phyloP scores from a whole-genome alignment of 1,139 yeast genomes.

The Zygoascus meyerae region DNA sequence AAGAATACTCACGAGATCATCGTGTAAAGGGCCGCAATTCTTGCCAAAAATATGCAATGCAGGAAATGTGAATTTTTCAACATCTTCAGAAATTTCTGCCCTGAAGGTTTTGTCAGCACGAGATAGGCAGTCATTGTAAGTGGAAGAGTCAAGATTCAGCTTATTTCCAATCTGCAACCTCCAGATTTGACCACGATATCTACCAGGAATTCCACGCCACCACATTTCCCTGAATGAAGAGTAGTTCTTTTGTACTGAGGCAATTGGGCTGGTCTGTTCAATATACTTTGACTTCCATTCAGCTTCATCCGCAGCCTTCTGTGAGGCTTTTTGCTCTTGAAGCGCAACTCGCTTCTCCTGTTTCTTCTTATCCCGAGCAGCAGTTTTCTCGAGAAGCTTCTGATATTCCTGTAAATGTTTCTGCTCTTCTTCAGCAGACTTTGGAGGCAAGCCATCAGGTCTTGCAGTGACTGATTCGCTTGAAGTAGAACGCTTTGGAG shows the following conservation, averaged over 20 bases:
- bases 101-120: slow-evolving; percentile 11
- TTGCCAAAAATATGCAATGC: slow-evolving; percentile 42
- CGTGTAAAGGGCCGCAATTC: slow-evolving; percentile 33
- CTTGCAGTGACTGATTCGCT: slow-evolving; percentile 38
- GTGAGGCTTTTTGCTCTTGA: slow-evolving; percentile 26
- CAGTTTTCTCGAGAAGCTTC: slow-evolving; percentile 44
- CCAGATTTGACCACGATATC: slow-evolving; percentile 50
- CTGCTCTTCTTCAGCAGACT: slow-evolving; percentile 46
- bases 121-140: slow-evolving; percentile 19
- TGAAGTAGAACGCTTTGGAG: slow-evolving; percentile 3
- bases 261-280: slow-evolving; percentile 26
- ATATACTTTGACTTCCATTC: slow-evolving; percentile 45
- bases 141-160: slow-evolving; percentile 23
- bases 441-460: slow-evolving; percentile 66
- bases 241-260: slow-evolving; percentile 30
- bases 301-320: slow-evolving; percentile 25
- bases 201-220: slow-evolving; percentile 63
- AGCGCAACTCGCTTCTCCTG: slow-evolving; percentile 29
- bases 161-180: slow-evolving; percentile 40
- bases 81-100: slow-evolving; percentile 25
- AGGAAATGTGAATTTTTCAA: slow-evolving; percentile 38
- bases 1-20: slow-evolving; percentile 32
- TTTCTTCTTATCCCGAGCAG: slow-evolving; percentile 26
- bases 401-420: slow-evolving; percentile 56
- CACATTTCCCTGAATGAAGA: slow-evolving; percentile 49